Percentiles rank a stretch among this genome's conserved stretches.
Evolutionary conservation across 139 green algal species (phyloP).

Genomic region (Astrephomene gubernaculifera): DNA sequence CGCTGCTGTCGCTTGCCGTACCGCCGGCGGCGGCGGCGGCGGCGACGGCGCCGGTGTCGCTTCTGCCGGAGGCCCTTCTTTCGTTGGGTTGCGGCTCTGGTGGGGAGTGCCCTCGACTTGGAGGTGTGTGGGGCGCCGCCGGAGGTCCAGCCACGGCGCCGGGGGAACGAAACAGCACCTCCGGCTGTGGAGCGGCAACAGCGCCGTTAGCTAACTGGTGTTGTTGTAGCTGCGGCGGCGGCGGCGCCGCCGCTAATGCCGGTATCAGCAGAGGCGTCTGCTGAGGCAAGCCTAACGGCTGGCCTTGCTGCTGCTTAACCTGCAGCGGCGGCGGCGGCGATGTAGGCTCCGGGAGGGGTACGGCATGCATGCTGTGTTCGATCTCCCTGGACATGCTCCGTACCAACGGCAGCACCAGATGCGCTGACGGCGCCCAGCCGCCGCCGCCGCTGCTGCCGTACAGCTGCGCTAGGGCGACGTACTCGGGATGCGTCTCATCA

Average conservation of each 20-base stretch:
- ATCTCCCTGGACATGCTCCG: not conserved
- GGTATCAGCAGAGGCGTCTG: not conserved
- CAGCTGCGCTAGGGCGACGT: not conserved
- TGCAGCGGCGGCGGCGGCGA: not conserved
- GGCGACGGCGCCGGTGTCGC: not conserved
- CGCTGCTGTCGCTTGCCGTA: not conserved
- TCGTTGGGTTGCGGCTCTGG: not conserved
- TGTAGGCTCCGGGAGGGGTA: not conserved
- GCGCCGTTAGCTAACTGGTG: not conserved
- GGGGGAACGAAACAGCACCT: not conserved
- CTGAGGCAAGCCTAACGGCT: not conserved
- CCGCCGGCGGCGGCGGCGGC: not conserved
- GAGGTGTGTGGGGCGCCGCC: too few species aligned
- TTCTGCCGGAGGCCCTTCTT: not conserved
- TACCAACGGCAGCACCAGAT: slow-evolving; percentile 10
- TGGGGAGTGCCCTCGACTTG: not conserved
- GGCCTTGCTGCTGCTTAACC: not conserved
- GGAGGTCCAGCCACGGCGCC: too few species aligned
- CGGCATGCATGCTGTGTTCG: not conserved
- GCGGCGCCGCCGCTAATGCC: not conserved
- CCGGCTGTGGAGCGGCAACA: not conserved
- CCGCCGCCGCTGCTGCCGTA: not conserved
- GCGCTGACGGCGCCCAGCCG: not conserved
- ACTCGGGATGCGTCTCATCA: slow-evolving; percentile 14
- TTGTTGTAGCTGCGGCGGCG: not conserved